A percentile compares a stretch with the other conserved stretches of the same genome.
Evolutionary conservation across 2,329 filamentous ascomycete species (phyloP).

Genomic region (Pyricularia sp.): DNA sequence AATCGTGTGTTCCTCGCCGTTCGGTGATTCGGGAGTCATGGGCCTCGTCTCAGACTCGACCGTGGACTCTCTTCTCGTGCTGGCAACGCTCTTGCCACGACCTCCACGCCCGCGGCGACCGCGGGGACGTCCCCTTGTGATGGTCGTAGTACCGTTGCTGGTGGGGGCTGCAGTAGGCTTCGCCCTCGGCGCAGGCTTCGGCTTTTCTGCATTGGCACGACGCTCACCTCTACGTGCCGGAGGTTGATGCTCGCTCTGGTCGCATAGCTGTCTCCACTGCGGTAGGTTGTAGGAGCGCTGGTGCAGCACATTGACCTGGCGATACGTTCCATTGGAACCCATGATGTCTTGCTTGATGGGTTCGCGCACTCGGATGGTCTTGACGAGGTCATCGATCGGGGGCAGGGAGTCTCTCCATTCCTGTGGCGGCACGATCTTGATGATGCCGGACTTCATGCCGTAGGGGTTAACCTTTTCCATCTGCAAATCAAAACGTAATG

Average conservation of each 20-base stretch:
- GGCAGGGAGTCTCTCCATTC: conserved; percentile 86
- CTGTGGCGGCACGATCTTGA: conserved; percentile 87
- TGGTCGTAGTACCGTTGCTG: conserved; percentile 6
- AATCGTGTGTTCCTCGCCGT: conserved; percentile 25
- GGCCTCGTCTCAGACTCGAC: conserved; percentile 38
- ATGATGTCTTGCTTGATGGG: conserved; percentile 98
- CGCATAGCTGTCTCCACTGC: conserved; percentile 88
- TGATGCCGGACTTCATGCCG: conserved; percentile 94
- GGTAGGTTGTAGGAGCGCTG: conserved; percentile 93
- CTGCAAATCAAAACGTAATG: conserved; percentile 23
- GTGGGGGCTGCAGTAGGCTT: conserved; percentile 21
- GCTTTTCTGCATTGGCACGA: conserved; percentile 50
- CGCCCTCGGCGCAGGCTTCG: conserved; percentile 30
- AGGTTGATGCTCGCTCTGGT: conserved; percentile 92
- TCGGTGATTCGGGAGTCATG: conserved; percentile 50
- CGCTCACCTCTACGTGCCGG: conserved; percentile 82
- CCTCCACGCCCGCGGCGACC: conserved; percentile 13
- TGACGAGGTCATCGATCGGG: conserved; percentile 73
- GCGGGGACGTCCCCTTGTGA: conserved; percentile 19
- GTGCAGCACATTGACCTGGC: conserved; percentile 94
- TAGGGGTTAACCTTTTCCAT: conserved; percentile 82
- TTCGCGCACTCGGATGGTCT: conserved; percentile 87
- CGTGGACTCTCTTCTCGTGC: conserved; percentile 28
- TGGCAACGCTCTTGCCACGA: conserved; percentile 27
- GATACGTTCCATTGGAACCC: conserved; percentile 89